Conservation (phyloP, 2,329 filamentous ascomycete genomes). For the Piedraia hortae region DNA sequence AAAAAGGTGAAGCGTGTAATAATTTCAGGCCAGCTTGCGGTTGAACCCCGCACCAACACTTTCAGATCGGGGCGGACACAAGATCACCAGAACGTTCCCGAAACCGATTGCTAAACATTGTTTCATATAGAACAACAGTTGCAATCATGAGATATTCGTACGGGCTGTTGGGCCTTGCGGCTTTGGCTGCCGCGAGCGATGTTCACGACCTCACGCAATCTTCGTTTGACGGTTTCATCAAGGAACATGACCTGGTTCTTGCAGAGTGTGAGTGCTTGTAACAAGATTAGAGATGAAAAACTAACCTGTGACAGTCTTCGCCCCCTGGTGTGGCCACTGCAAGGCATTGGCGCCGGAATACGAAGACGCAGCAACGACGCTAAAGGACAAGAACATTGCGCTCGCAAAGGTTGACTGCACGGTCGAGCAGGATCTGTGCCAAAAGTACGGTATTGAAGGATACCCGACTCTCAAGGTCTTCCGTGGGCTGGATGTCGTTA, state of each 20-base stretch:
- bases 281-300: neutral
- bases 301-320: conserved; percentile 38
- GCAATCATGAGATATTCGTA: conserved; percentile 3
- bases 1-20: too few relatives aligned
- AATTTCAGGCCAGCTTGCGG: too few relatives aligned
- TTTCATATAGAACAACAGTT: too few relatives aligned
- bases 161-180: conserved; percentile 25
- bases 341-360: conserved; percentile 90
- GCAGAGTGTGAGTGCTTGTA: conserved; percentile 49
- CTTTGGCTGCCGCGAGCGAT: conserved; percentile 41
- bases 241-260: conserved; percentile 63
- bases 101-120: too few relatives aligned
- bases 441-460: conserved; percentile 71
- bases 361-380: conserved; percentile 55
- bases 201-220: conserved; percentile 65
- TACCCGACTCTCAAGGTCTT: conserved; percentile 99
- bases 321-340: conserved; percentile 94
- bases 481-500: conserved; percentile 58
- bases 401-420: conserved; percentile 86
- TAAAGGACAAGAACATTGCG: conserved; percentile 71
- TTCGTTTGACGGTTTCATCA: conserved; percentile 66
- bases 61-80: too few relatives aligned
- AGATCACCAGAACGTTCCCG: too few relatives aligned
- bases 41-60: too few relatives aligned
- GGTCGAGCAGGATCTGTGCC: conserved; percentile 75